Percentiles rank a stretch among this genome's conserved stretches.
Conservation (phyloP, 2,329 filamentous ascomycete species). For the Aspergillus neotritici region DNA sequence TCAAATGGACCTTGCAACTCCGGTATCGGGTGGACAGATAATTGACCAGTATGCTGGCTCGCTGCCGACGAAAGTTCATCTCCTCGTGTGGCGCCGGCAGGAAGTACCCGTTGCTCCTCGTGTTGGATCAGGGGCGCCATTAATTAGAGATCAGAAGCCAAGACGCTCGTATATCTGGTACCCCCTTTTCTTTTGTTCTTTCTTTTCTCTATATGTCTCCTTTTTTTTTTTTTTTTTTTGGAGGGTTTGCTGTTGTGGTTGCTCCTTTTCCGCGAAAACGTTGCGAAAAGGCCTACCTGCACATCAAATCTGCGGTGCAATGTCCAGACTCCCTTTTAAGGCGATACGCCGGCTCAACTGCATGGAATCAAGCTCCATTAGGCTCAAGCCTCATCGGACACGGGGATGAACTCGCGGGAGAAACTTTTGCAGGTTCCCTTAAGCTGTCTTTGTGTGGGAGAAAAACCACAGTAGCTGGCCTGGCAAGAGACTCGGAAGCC, state of each 20-base stretch:
- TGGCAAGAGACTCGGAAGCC: no score
- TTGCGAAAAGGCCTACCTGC: neutral
- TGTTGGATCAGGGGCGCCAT: neutral
- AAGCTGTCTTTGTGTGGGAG: no score
- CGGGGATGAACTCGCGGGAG: neutral
- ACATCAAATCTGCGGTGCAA: neutral
- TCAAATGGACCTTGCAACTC: constrained; percentile 43
- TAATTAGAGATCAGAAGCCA: neutral
- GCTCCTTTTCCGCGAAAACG: neutral
- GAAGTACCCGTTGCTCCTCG: constrained; percentile 2
- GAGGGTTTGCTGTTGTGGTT: neutral
- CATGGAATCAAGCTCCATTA: constrained; percentile 8
- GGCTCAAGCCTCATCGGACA: neutral
- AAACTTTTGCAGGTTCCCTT: no score
- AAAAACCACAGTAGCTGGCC: no score
- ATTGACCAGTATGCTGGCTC: constrained; percentile 9
- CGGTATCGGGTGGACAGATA: constrained; percentile 37
- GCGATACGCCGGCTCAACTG: neutral
- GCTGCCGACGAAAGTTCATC: constrained; percentile 2
- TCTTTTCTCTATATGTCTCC: no score
- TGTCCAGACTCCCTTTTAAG: neutral
- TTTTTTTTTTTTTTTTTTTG: neutral
- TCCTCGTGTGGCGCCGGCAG: constrained; percentile 3
- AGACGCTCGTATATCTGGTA: neutral
- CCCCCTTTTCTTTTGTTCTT: neutral